Evolutionary conservation across 306 rosid species (phyloP).

Genomic region (Herpetospermum pedunculosum): DNA sequence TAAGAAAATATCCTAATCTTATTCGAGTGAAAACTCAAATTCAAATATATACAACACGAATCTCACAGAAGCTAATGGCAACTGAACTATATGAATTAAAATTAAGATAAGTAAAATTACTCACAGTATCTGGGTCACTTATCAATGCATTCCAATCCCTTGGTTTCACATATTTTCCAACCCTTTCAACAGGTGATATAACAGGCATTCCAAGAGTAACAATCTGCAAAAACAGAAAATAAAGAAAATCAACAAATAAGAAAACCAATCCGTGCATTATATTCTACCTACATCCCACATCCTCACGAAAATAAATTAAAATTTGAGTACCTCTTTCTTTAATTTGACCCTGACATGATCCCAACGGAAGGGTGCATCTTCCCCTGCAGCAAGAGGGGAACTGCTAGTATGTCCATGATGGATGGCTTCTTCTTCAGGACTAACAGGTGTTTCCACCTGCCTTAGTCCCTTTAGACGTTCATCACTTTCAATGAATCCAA

Average conservation of each 20-base stretch:
- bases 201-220: conserved; percentile 88
- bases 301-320: not conserved
- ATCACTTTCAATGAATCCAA: conserved; percentile 59
- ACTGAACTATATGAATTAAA: not conserved
- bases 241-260: conserved; percentile 6
- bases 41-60: not conserved
- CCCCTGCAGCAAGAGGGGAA: conserved; percentile 93
- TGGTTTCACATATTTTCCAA: conserved; percentile 72
- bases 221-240: conserved; percentile 36
- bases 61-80: not conserved
- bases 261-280: not conserved
- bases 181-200: conserved; percentile 63
- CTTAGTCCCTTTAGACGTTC: conserved; percentile 49
- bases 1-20: not conserved
- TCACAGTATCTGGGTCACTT: conserved; percentile 66
- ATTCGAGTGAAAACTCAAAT: not conserved
- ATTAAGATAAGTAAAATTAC: conserved; percentile 15
- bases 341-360: conserved; percentile 94
- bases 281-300: not conserved
- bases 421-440: conserved; percentile 92
- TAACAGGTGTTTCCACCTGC: conserved; percentile 67
- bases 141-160: conserved; percentile 76
- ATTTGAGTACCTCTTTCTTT: conserved; percentile 67
- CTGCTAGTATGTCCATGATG: conserved; percentile 67
- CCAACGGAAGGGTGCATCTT: conserved; percentile 88